Evolutionary conservation across 768 basidiomycete species (phyloP), one percentile per base, ranked within the genome.

Genomic region (Amylocystis lapponica): DNA sequence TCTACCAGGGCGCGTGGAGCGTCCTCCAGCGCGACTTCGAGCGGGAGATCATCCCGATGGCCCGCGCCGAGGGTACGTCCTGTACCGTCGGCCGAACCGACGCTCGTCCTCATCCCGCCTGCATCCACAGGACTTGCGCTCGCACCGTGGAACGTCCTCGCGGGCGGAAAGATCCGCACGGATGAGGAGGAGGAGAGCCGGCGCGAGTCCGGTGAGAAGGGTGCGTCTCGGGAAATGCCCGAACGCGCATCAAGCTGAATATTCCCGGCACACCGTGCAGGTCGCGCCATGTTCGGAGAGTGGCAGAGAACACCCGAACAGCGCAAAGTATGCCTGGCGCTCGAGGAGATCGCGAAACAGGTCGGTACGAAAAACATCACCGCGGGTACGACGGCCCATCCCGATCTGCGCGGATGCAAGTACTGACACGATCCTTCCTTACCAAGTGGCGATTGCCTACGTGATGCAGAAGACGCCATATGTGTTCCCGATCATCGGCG

Each of bases 281-380:
- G 73, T 0, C 71, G 72, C 1, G 56, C 27, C 3, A 26, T 63
- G 1, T 43, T 51, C 46, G 47, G 52, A 0, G 44, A 65, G 23
- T 78, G 76, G 75, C 56, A 69, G 50, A 66, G 76, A 4, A 74
- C 43, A 22, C 70, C 71, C 32, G 47, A 61, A 17, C 71, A 79
- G 49, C 62, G 49, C 39, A 63, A 59, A n/a, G 56, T 75, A 11
- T 64, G 64, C 31, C 48, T 56, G 4, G 75, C 66, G 0, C 59
- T 78, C n/a, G 72, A 74, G 50, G 67, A 71, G 36, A 67, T 79
- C 8, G 75, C 76, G 2, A 51, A 55, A 13, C 71, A 77, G 50
- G 62, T 76, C 4, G 75, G 74, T 1, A 66, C 27, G 13, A 36
- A 29, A 20, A 37, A 13, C 32, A 31, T 51, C 39, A 37, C 37